These are phyloP conservation scores for Calonectria pseudoreteaudii DNA, from an alignment of 2,329 filamentous ascomycete species.

Conservation along the genomic window DNA sequence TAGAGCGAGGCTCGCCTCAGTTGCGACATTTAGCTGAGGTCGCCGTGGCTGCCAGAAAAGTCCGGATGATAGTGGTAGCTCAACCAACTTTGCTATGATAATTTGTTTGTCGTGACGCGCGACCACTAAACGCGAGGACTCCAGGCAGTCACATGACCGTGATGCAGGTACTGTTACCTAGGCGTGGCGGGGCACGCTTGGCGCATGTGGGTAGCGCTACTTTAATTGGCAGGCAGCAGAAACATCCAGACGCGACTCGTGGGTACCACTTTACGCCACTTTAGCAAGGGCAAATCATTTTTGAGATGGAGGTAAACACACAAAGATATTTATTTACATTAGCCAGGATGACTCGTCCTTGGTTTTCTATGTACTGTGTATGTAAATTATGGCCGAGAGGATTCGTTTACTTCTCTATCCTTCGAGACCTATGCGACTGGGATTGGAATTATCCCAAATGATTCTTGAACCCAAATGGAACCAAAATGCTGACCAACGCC, in stretches of 20 bases:
- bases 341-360: neutral
- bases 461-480: neutral
- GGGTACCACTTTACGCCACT: slow-evolving; percentile 32
- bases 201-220: slow-evolving; percentile 6
- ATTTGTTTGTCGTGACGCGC: slow-evolving; percentile 27
- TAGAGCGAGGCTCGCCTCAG: neutral
- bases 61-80: neutral
- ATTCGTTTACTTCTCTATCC: slow-evolving; percentile 15
- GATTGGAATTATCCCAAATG: neutral
- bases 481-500: slow-evolving; percentile 18
- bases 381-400: slow-evolving; percentile 8
- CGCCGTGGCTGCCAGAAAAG: neutral
- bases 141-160: slow-evolving; percentile 51
- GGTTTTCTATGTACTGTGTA: slow-evolving; percentile 1
- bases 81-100: slow-evolving; percentile 14
- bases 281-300: neutral
- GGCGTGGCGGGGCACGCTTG: neutral
- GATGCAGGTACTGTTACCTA: slow-evolving; percentile 9
- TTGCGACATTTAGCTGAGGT: slow-evolving; percentile 29
- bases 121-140: slow-evolving; percentile 49
- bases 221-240: slow-evolving; percentile 15
- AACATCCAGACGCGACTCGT: slow-evolving; percentile 16
- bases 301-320: neutral
- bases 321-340: slow-evolving; percentile 3
- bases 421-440: neutral